Conservation (phyloP, 441 rosid genomes). For the Macaranga tanarius region DNA sequence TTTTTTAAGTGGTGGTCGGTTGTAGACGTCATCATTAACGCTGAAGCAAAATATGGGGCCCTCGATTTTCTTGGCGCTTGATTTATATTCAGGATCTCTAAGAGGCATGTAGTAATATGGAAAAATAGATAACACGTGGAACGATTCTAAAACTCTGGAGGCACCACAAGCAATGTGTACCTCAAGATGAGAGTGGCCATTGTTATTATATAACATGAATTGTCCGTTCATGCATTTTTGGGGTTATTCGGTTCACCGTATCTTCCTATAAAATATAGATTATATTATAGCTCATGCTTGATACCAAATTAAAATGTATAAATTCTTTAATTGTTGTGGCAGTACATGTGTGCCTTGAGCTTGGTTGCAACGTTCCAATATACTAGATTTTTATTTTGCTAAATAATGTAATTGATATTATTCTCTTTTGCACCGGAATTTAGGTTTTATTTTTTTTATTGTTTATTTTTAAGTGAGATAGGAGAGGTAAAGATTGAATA, state of each 20-base stretch:
- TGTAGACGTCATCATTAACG: conserved; percentile 3
- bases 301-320: too few relatives aligned
- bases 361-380: too few relatives aligned
- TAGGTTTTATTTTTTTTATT: too few relatives aligned
- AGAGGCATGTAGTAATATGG: background rate
- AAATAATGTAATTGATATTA: too few relatives aligned
- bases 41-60: background rate
- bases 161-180: background rate
- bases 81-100: background rate
- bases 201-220: background rate
- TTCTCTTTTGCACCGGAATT: too few relatives aligned
- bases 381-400: too few relatives aligned
- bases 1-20: conserved; percentile 2
- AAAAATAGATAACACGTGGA: background rate
- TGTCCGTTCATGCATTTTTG: background rate
- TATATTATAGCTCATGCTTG: too few relatives aligned
- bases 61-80: background rate
- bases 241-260: background rate
- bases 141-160: background rate
- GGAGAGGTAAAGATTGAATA: too few relatives aligned
- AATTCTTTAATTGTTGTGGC: too few relatives aligned
- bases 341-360: too few relatives aligned
- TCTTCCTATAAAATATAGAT: too few relatives aligned
- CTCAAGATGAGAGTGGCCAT: background rate
- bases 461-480: too few relatives aligned